Conservation (phyloP, 73 alveolate species). For the Tetrahymena malaccensis region DNA sequence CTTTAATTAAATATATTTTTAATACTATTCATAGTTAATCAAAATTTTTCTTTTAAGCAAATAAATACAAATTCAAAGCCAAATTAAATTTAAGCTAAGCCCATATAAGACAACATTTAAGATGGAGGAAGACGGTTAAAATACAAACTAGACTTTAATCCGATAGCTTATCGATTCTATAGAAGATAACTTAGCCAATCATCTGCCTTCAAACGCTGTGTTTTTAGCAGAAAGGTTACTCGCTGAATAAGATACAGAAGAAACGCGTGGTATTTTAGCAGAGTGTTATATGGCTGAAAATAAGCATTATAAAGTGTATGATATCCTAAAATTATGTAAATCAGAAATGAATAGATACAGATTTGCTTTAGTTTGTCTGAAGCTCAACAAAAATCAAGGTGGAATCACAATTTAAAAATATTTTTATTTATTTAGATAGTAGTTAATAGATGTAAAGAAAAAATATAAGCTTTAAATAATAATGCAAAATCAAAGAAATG, state of each 20-base stretch:
- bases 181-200: conserved; percentile 48
- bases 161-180: conserved; percentile 53
- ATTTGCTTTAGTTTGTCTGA: conserved; percentile 72
- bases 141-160: neutral
- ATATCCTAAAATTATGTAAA: conserved; percentile 69
- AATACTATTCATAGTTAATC: neutral
- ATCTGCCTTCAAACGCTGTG: conserved; percentile 63
- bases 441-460: too few relatives aligned
- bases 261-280: conserved; percentile 74
- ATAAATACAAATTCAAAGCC: neutral
- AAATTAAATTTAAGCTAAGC: neutral
- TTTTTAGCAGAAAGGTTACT: conserved; percentile 49
- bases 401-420: neutral
- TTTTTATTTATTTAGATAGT: neutral
- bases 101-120: neutral
- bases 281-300: conserved; percentile 83
- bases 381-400: neutral
- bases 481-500: neutral
- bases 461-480: neutral
- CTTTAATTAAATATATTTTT: too few relatives aligned
- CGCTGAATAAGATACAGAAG: conserved; percentile 62
- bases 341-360: conserved; percentile 77
- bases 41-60: neutral
- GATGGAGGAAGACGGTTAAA: neutral
- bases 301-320: conserved; percentile 85